Base-by-base conservation (phyloP, 192 early-diverging fungal genomes). In the Piromyces finnis region DNA sequence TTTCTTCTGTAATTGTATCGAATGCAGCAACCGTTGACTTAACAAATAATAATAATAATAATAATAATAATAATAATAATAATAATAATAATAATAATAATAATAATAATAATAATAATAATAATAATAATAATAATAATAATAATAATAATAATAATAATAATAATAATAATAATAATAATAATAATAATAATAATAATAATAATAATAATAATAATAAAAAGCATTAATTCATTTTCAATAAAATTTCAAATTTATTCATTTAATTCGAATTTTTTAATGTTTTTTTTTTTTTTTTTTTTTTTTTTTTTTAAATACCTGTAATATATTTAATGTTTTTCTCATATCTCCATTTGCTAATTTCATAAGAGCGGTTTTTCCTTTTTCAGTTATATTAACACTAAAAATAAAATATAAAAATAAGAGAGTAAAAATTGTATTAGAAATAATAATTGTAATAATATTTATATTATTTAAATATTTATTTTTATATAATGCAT, bases 281-380 rank as follows among this genome's bases (percentile, higher is more conserved):
- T n/a, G n/a, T n/a, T n/a, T n/a, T n/a, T n/a, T n/a, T n/a, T n/a
- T n/a, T n/a, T n/a, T n/a, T n/a, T n/a, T n/a, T n/a, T n/a, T n/a
- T n/a, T n/a, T n/a, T n/a, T n/a, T n/a, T n/a, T n/a, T n/a, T n/a
- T n/a, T n/a, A n/a, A n/a, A n/a, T n/a, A 89, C 92, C 86, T 97
- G 98, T 77, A 98, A 85, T 59, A 99, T 94, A 84, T 99, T 99
- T 36, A 99, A 87, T 12, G 95, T 94, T 28, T 94, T 88, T 82
- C 98, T 90, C 98, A 99, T 99, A 84, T 99, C 98, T n/a, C 98
- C 97, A 77, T 91, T 88, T 0, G 94, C 95, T 0, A 99, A 84
- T 79, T 87, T 89, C 77, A 98, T 84, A 28, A 99, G 85, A 27
- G 98, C 96, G 29, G 91, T 80, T 79, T 88, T 90, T 13, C 95